Evolutionary conservation across 495 filamentous ascomycete species (phyloP), one percentile per base, ranked within the genome.

Genomic region (Penicillium goetzii): DNA sequence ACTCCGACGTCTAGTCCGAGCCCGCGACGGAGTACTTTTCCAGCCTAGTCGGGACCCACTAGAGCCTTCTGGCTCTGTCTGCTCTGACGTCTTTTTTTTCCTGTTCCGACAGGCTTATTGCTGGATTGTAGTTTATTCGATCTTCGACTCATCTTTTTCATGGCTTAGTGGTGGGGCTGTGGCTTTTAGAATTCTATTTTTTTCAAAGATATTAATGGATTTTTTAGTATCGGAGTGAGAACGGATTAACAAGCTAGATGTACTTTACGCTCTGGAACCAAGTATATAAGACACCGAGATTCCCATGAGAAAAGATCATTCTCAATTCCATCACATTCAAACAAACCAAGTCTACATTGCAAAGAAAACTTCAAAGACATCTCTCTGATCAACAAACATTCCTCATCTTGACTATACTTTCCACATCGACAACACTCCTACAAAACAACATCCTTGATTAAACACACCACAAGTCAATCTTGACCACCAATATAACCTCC

Each of bases 51-150:
- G 21, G 40, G 61, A 30, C 58, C 58, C 61, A 49, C 59, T 28
- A 2, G 21, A 5, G 43, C 3, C 50, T 17, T 7, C 55, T 57
- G 55, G n/a, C 51, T 60, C 53, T 66, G 63, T 63, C 63, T 36
- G n/a, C 51, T 60, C 53, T 66, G 63, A 64, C 63, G 69, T 69
- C 60, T 59, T 62, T 67, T 15, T 61, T 66, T 26, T 28, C 26
- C n/a, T 30, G 28, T 65, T 25, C 28, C 30, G 23, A 25, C 10
- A 36, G 4, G 11, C 15, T 38, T 33, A 21, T 50, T 32, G 30
- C 34, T 59, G 28, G n/a, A n/a, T n/a, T n/a, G n/a, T 15, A 55
- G 63, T 47, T 55, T 53, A 58, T 67, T 71, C 51, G 21, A 57
- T 51, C 28, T 41, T 59, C 30, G 26, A 62, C 26, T 55, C 38